Evolutionary conservation across 306 rosid species (phyloP), one percentile per base, ranked within the genome.

Genomic region (Cercis canadensis): DNA sequence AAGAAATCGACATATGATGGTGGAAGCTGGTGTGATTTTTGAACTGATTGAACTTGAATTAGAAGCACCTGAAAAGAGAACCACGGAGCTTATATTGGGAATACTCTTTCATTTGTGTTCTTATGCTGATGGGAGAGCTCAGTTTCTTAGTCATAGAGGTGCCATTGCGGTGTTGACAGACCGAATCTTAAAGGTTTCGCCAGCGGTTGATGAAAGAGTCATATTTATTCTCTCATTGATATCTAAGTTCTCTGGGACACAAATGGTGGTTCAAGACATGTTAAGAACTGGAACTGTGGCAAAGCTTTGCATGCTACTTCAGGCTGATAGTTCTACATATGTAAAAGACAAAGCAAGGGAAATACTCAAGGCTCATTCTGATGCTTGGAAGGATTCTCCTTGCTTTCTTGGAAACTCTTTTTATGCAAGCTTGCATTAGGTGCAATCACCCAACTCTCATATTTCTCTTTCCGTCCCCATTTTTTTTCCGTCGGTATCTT

Each of bases 81-180:
- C 69, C 8, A 78, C 80, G 0, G 97, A 90, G 59, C 78, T 86
- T 1, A 77, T 78, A 6, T 39, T 90, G 1, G 82, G 81, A 0
- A 70, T 80, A 8, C 12, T 90, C 0, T 82, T 81, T 18, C 82
- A 84, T 17, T 12, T 90, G 47, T 90, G 97, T 53, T 72, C 76
- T 1, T 83, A 83, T 50, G 90, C 97, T 0, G 86, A 83, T 5
- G 97, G 97, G 2, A 80, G 97, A 21, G 88, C 90, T 46, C 72
- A 70, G 80, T 75, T 90, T 58, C 4, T 86, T 18, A 56, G 79
- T 41, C 97, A 90, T 18, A 76, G 70, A 29, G 95, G 76, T 7
- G 73, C 90, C 45, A 44, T 90, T 17, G 83, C 72, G 0, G 65
- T 76, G 39, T 81, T 90, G 15, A 77, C 92, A 0, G 81, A 70